Evolutionary conservation across 805 yeast species (phyloP).

Genomic region (Candida berthetii): DNA sequence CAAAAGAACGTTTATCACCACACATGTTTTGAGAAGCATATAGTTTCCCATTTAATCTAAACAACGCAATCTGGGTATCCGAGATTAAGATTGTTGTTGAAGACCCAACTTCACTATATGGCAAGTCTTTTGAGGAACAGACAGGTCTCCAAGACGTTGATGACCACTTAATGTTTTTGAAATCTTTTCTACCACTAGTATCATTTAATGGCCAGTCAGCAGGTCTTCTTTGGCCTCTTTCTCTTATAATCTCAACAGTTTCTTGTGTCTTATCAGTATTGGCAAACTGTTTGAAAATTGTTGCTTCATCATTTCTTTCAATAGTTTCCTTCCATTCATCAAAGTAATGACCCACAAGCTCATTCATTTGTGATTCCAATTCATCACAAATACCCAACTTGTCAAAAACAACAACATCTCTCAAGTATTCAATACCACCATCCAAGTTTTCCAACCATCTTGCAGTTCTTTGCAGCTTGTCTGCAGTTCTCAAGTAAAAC

Average conservation of each 20-base stretch:
- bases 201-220: constrained; percentile 27
- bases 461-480: constrained; percentile 30
- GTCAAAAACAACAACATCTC: constrained; percentile 26
- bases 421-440: constrained; percentile 29
- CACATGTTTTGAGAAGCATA: constrained; percentile 34
- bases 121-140: constrained; percentile 21
- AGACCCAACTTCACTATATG: constrained; percentile 23
- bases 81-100: constrained; percentile 25
- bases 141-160: constrained; percentile 23
- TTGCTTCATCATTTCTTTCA: constrained; percentile 10
- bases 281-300: constrained; percentile 24
- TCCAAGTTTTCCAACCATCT: constrained; percentile 30
- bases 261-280: constrained; percentile 24
- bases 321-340: constrained; percentile 29
- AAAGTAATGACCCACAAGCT: constrained; percentile 25
- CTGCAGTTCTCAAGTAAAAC: constrained; percentile 32
- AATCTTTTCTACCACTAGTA: constrained; percentile 15
- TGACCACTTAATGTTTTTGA: constrained; percentile 26
- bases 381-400: constrained; percentile 28
- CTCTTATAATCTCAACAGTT: constrained; percentile 25
- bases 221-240: constrained; percentile 30
- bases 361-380: constrained; percentile 26
- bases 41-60: constrained; percentile 24
- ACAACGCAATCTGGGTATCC: constrained; percentile 30
- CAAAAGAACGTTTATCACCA: constrained; percentile 33